A percentile compares a stretch with the other conserved stretches of the same genome.
These are phyloP conservation scores for Trypanosoma conorhini DNA, from an alignment of 208 protist genomes.

Conservation along the genomic window DNA sequence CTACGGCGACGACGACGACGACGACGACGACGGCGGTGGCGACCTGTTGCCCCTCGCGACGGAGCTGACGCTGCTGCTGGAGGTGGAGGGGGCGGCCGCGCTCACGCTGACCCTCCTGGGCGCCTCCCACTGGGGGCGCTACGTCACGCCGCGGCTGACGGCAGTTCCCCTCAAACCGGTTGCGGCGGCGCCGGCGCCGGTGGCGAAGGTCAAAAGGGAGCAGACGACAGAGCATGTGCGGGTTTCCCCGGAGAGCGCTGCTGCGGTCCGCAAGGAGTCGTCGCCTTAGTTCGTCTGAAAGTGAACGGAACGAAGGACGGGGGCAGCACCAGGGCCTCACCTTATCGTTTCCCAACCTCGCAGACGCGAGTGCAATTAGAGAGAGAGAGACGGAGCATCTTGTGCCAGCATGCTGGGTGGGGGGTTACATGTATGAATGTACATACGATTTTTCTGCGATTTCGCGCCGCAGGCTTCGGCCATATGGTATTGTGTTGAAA, in stretches of 20 bases:
- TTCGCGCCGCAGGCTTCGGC: too few species aligned
- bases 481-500: too few species aligned
- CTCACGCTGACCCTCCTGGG: constrained; percentile 65
- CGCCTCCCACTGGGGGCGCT: constrained; percentile 70
- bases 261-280: background rate
- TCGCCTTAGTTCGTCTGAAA: background rate
- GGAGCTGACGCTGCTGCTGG: constrained; percentile 54
- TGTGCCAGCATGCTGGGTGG: background rate
- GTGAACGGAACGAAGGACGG: background rate
- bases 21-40: constrained; percentile 3
- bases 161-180: constrained; percentile 1
- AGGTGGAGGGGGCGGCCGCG: constrained; percentile 39
- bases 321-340: background rate
- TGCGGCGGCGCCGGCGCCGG: background rate
- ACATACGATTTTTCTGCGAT: background rate
- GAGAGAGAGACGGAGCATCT: background rate
- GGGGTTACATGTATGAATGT: background rate
- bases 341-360: background rate
- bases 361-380: too few species aligned
- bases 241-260: background rate
- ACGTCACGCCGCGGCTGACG: constrained; percentile 33
- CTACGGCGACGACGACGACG: background rate
- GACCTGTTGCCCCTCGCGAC: constrained; percentile 20
- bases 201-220: background rate
- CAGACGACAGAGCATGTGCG: background rate